These are phyloP conservation scores for Emergomyces africanus DNA, from an alignment of 2,329 filamentous ascomycete genomes.

Conservation along the genomic window DNA sequence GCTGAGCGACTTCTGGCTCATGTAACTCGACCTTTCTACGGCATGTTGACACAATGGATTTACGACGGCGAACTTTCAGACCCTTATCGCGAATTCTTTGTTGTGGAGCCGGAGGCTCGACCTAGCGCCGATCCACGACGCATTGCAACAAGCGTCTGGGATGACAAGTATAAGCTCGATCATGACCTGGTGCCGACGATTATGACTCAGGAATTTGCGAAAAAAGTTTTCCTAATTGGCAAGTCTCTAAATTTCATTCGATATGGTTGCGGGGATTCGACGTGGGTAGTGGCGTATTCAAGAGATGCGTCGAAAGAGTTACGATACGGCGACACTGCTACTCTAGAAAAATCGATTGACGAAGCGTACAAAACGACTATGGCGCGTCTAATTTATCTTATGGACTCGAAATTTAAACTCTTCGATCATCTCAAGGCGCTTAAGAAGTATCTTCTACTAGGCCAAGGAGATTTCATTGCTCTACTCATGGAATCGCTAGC, in stretches of 20 bases:
- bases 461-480: conserved; percentile 94
- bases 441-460: conserved; percentile 88
- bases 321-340: conserved; percentile 83
- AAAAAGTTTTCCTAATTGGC: conserved; percentile 93
- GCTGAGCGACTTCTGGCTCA: conserved; percentile 77
- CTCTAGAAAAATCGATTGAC: conserved; percentile 83
- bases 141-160: conserved; percentile 80
- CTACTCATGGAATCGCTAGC: conserved; percentile 93
- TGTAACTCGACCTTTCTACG: conserved; percentile 90
- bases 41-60: conserved; percentile 92
- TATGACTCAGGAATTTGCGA: conserved; percentile 83
- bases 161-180: conserved; percentile 87
- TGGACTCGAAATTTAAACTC: conserved; percentile 89
- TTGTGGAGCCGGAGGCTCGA: conserved; percentile 59
- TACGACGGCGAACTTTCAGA: conserved; percentile 98
- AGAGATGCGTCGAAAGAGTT: conserved; percentile 86
- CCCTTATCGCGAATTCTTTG: conserved; percentile 91
- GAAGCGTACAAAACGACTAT: conserved; percentile 97
- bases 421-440: conserved; percentile 85
- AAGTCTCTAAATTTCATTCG: conserved; percentile 98
- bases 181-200: conserved; percentile 83
- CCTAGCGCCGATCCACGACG: conserved; percentile 38
- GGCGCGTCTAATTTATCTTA: conserved; percentile 82
- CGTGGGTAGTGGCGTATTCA: conserved; percentile 93
- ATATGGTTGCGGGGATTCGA: conserved; percentile 83